Evolutionary conservation across 2,329 filamentous ascomycete genomes (phyloP).

Genomic region (Pseudogymnoascus sp.): DNA sequence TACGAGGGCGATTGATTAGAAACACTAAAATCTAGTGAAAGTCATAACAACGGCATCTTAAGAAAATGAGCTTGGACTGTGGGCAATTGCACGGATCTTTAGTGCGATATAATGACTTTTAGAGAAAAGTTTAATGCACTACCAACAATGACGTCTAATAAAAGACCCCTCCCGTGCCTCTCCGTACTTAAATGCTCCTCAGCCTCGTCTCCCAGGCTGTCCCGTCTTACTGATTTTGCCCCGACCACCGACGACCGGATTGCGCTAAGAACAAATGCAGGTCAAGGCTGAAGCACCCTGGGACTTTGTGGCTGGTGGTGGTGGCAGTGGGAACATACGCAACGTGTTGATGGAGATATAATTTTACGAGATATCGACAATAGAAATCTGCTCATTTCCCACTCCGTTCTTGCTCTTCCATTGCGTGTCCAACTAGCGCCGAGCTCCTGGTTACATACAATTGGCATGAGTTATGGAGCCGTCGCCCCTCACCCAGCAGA

Average conservation of each 20-base stretch:
- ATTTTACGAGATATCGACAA: neutral
- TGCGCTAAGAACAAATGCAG: neutral
- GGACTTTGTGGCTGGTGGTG: neutral
- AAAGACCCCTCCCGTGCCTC: neutral
- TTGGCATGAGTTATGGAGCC: slow-evolving; percentile 57
- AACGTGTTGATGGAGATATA: neutral
- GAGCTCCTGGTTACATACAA: neutral
- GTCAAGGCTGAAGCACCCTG: neutral
- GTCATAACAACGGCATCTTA: neutral
- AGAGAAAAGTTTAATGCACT: neutral
- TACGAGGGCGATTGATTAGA: neutral
- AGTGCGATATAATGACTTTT: neutral
- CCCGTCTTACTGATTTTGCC: neutral
- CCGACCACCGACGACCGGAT: neutral
- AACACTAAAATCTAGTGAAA: neutral
- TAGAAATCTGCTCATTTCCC: neutral
- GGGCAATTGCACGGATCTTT: neutral
- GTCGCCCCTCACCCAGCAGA: slow-evolving; percentile 89
- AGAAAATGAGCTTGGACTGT: neutral
- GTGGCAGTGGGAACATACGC: neutral
- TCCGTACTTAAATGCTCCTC: neutral
- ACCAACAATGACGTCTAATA: neutral
- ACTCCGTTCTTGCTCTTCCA: neutral
- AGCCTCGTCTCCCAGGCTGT: neutral
- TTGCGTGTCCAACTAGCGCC: neutral